Percentiles rank a stretch among this genome's conserved stretches.
Evolutionary conservation across 176 grass and related monocot genomes (phyloP).

Genomic region (Bolboschoenus planiculmis): DNA sequence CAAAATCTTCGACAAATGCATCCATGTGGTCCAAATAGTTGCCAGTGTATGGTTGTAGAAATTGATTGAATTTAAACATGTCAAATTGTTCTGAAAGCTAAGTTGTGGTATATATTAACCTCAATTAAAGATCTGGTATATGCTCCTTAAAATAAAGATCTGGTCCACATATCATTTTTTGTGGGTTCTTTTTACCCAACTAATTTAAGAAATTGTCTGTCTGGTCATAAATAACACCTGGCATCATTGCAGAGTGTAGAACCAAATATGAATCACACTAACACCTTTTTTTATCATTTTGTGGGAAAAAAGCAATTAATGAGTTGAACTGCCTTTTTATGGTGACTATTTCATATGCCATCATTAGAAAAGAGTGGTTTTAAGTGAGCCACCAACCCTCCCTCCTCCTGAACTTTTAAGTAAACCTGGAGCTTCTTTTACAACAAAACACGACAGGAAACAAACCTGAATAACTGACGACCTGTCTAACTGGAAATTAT

Average conservation of each 20-base stretch:
- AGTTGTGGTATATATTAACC: not conserved
- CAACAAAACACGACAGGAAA: not conserved
- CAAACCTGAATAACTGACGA: not conserved
- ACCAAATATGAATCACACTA: too few relatives aligned
- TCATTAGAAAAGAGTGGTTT: too few relatives aligned
- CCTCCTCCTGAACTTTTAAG: too few relatives aligned
- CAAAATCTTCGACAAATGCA: not conserved
- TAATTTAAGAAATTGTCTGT: not conserved
- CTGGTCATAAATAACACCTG: too few relatives aligned
- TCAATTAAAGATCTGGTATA: not conserved
- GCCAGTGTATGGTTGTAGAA: not conserved
- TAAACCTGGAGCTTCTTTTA: not conserved
- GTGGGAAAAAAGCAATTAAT: not conserved
- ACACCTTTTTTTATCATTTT: not conserved
- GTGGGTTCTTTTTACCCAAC: not conserved
- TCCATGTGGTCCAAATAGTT: not conserved
- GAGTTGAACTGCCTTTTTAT: not conserved
- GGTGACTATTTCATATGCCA: not conserved
- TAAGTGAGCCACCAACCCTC: too few relatives aligned
- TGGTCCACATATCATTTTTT: not conserved
- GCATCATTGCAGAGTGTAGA: too few relatives aligned
- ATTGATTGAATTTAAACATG: not conserved
- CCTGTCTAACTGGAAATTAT: not conserved
- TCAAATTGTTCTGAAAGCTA: not conserved
- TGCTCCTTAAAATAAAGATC: not conserved